Evolutionary conservation across 75 land plant genomes (phyloP).

Genomic region (Cupressus sempervirens): DNA sequence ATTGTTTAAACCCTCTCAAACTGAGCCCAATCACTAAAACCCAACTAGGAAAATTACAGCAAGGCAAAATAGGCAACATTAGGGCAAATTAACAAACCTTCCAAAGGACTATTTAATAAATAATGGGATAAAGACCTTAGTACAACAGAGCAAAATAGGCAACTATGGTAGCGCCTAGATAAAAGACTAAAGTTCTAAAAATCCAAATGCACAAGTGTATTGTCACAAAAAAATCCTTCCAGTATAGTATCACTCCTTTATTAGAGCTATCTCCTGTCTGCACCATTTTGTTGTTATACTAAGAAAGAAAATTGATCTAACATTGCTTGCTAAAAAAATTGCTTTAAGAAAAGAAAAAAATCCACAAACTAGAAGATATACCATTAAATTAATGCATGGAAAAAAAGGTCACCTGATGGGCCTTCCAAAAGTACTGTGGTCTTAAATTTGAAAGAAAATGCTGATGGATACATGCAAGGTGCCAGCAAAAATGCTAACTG

Average conservation of each 20-base stretch:
- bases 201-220: not conserved
- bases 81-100: too few species aligned
- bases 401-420: slow-evolving; percentile 43
- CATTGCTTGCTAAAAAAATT: not conserved
- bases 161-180: not conserved
- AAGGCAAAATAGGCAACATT: too few species aligned
- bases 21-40: too few species aligned
- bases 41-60: too few species aligned
- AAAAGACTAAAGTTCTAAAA: not conserved
- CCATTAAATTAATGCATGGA: not conserved
- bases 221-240: not conserved
- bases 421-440: slow-evolving; percentile 68
- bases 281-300: not conserved
- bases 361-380: not conserved
- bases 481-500: slow-evolving; percentile 56
- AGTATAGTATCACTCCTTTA: not conserved
- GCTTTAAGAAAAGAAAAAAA: not conserved
- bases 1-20: too few species aligned
- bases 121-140: not conserved
- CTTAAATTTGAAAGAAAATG: slow-evolving; percentile 60
- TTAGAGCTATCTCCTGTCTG: not conserved
- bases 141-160: not conserved
- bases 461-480: slow-evolving; percentile 62
- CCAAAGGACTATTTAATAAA: too few species aligned
- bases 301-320: not conserved